These are phyloP conservation scores for Mycena sanguinolenta DNA, from an alignment of 768 basidiomycete species.

Conservation along the genomic window DNA sequence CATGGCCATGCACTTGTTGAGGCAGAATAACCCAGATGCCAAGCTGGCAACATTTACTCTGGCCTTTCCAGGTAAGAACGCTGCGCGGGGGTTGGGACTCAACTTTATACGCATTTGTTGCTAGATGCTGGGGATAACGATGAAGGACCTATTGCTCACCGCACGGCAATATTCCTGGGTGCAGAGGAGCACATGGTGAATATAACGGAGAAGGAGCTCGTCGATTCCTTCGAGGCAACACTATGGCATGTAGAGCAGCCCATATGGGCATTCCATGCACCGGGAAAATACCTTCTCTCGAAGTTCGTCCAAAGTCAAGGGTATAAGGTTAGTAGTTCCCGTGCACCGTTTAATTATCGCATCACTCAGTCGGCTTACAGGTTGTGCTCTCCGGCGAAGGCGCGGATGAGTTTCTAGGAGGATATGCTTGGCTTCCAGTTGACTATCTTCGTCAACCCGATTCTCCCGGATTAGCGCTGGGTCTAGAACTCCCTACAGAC, in stretches of 20 bases:
- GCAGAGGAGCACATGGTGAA: background rate
- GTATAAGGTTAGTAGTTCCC: background rate
- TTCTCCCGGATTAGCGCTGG: background rate
- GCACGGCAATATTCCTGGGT: background rate
- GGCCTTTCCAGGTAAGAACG: constrained; percentile 4
- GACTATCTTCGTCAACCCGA: constrained; percentile 5
- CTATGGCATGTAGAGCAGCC: constrained; percentile 3
- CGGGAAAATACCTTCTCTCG: background rate
- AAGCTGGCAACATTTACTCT: constrained; percentile 11
- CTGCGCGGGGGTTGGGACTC: background rate
- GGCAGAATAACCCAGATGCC: background rate
- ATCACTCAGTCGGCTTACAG: background rate
- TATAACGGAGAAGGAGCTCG: background rate
- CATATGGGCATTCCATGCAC: background rate
- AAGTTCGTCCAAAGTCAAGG: background rate
- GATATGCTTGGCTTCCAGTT: constrained; percentile 14
- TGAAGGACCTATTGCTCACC: background rate
- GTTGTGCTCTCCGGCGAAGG: constrained; percentile 5
- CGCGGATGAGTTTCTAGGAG: constrained; percentile 7
- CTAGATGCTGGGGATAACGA: background rate
- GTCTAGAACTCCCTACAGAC: background rate
- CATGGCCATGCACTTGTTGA: background rate
- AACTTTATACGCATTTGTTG: background rate
- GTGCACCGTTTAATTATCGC: no score
- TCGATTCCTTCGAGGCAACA: background rate